These are phyloP conservation scores for Sporisorium scitamineum DNA, from an alignment of 1,284 basidiomycete genomes.

Conservation along the genomic window DNA sequence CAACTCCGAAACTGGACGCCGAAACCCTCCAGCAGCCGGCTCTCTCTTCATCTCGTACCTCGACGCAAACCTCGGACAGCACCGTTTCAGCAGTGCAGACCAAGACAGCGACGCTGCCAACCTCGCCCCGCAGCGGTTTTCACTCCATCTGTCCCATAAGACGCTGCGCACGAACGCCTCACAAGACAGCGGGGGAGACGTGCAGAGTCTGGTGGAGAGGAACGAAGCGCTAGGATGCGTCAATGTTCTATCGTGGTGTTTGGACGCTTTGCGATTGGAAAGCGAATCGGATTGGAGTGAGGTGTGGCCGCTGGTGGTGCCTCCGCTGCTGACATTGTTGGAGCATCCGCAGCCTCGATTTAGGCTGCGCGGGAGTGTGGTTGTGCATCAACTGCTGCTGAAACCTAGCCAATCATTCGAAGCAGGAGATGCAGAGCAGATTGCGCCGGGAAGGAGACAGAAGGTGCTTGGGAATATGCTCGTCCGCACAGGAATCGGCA, in stretches of 20 bases:
- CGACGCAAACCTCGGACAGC: constrained; percentile 25
- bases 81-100: constrained; percentile 27
- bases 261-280: constrained; percentile 12
- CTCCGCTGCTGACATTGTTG: constrained; percentile 38
- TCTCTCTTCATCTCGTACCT: constrained; percentile 23
- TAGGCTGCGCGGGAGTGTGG: constrained; percentile 14
- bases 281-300: constrained; percentile 28
- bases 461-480: constrained; percentile 19
- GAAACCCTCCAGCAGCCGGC: constrained; percentile 13
- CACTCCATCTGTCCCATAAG: background rate
- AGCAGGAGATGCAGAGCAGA: background rate
- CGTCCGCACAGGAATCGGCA: constrained; percentile 40
- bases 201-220: constrained; percentile 1
- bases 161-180: background rate
- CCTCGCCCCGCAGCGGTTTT: constrained; percentile 15
- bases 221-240: constrained; percentile 40
- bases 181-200: background rate
- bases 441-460: background rate
- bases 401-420: background rate
- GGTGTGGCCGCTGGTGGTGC: constrained; percentile 37
- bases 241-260: constrained; percentile 33
- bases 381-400: constrained; percentile 12
- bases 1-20: constrained; percentile 26
- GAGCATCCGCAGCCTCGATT: constrained; percentile 40
- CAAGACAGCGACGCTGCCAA: constrained; percentile 26